phyloP scores from a whole-genome alignment of 495 filamentous ascomycete species.

The Rusavskia elegans region DNA sequence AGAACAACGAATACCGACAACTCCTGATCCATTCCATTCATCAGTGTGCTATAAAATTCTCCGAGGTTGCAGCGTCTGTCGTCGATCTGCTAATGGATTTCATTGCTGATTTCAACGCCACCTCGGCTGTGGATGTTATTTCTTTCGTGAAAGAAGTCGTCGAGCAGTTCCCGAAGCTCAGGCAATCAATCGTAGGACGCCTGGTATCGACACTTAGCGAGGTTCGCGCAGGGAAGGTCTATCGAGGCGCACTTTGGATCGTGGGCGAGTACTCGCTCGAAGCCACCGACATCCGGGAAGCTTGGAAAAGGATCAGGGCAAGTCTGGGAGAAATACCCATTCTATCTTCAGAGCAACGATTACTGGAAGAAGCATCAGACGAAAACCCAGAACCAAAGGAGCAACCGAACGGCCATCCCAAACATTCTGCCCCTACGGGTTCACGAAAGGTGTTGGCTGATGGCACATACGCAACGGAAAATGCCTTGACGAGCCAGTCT shows the following conservation, averaged over 20 bases:
- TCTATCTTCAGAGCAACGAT: constrained; percentile 81
- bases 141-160: constrained; percentile 98
- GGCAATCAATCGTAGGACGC: constrained; percentile 70
- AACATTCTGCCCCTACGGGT: constrained; percentile 57
- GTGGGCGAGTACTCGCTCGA: constrained; percentile 94
- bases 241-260: constrained; percentile 92
- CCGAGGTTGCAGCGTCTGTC: constrained; percentile 90
- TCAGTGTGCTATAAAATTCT: constrained; percentile 96
- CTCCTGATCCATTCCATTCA: constrained; percentile 94
- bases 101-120: constrained; percentile 95
- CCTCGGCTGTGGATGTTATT: constrained; percentile 93
- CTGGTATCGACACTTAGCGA: constrained; percentile 84
- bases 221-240: constrained; percentile 93
- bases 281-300: constrained; percentile 84
- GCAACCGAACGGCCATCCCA: constrained; percentile 69
- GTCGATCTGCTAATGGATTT: constrained; percentile 99
- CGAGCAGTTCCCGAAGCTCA: constrained; percentile 88
- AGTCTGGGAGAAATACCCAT: constrained; percentile 97
- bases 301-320: constrained; percentile 89
- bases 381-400: constrained; percentile 47
- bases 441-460: constrained; percentile 89
- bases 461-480: constrained; percentile 95
- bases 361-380: constrained; percentile 68
- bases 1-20: constrained; percentile 93
- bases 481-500: constrained; percentile 82